Evolutionary conservation across 2,329 filamentous ascomycete genomes (phyloP).

Genomic region (Parastagonospora nodorum): DNA sequence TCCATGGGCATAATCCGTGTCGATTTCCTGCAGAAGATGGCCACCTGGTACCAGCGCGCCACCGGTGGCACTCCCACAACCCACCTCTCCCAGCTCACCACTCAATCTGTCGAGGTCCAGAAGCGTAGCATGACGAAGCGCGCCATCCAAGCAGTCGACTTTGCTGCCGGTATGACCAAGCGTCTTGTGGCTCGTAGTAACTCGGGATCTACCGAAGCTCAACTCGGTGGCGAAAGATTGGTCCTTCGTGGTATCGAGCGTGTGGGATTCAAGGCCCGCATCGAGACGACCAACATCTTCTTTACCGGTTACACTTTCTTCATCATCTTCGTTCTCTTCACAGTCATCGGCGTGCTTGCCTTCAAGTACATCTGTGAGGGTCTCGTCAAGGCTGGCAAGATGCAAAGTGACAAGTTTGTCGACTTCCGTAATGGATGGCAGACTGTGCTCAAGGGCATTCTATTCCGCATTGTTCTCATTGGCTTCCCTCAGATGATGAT

Average conservation of each 20-base stretch:
- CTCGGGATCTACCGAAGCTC: conserved; percentile 49
- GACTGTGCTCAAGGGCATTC: conserved; percentile 88
- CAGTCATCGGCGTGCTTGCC: conserved; percentile 70
- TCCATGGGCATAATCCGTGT: conserved; percentile 94
- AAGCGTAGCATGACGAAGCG: conserved; percentile 67
- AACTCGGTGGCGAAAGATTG: conserved; percentile 41
- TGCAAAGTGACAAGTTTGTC: conserved; percentile 83
- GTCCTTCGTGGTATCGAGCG: conserved; percentile 82
- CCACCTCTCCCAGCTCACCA: conserved; percentile 73
- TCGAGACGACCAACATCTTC: conserved; percentile 92
- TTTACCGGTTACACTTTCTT: conserved; percentile 91
- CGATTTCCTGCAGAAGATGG: conserved; percentile 83
- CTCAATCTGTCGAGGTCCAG: conserved; percentile 81
- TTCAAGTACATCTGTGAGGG: conserved; percentile 85
- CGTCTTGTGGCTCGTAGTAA: conserved; percentile 53
- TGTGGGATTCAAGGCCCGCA: conserved; percentile 82
- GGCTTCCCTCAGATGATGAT: conserved; percentile 91
- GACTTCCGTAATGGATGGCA: conserved; percentile 96
- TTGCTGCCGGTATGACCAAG: conserved; percentile 21
- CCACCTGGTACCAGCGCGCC: conserved; percentile 93
- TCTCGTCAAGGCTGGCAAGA: conserved; percentile 73
- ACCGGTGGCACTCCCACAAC: conserved; percentile 85
- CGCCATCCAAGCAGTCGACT: conserved; percentile 19
- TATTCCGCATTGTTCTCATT: conserved; percentile 87
- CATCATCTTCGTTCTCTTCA: conserved; percentile 78